Base-by-base conservation (phyloP, 768 basidiomycete species). In the Xerocomus brunneocitrinus region DNA sequence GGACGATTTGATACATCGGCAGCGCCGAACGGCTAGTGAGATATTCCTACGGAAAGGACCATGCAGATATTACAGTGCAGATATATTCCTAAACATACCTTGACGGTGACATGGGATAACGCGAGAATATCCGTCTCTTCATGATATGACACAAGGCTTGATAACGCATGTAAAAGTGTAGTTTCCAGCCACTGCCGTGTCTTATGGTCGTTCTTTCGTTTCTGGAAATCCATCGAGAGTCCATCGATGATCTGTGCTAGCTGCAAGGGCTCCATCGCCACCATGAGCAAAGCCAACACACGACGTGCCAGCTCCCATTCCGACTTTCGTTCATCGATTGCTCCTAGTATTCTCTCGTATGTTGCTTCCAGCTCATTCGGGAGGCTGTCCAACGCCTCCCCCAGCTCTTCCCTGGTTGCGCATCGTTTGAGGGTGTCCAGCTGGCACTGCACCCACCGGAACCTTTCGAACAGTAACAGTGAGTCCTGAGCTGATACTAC, bases 391-490 rank as follows among this genome's bases (percentile, higher is more conserved):
- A 55, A 24, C 5, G 28, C 32, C 19, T 47, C 9, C 30, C 28
- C 32, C n/a, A 55, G 28, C 31, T 55, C 40, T 12, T 13, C 14
- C 22, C 2, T 5, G 10, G 45, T 32, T 0, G n/a, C 4, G 19
- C 46, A 55, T 31, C 22, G 44, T 34, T 35, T 35, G 0, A 55
- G 40, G 3, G 34, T 28, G 30, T 55, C 50, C 1, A 55, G 10
- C n/a, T 55, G 54, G 5, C 54, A 55, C 9, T 50, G 49, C 7
- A 50, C 42, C 54, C 54, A 55, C 0, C 54, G 54, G 8, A 55
- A 55, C 16, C 54, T 55, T 8, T 1, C 3, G 13, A 16, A 34
- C 3, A 19, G 39, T 0, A 14, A 1, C 14, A 2, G 5, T 52
- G 19, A 47, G 31, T 41, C 3, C 2, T 6, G 1, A 19, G 0